These are phyloP conservation scores for Taxillus chinensis DNA, from an alignment of 164 flowering plant species.

Conservation along the genomic window DNA sequence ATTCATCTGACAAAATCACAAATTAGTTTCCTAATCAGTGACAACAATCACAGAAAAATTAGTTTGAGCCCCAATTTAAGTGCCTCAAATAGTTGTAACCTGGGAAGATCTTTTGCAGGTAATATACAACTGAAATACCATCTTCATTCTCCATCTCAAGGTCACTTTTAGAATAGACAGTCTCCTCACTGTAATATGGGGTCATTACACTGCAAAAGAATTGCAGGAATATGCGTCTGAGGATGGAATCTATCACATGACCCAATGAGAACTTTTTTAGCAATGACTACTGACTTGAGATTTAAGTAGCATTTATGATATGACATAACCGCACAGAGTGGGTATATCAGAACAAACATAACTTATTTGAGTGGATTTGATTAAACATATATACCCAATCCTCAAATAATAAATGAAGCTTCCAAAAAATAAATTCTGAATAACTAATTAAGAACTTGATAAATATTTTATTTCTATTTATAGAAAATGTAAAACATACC, in stretches of 20 bases:
- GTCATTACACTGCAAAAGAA: slow-evolving; percentile 71
- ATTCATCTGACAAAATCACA: slow-evolving; percentile 54
- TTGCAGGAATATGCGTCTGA: background rate
- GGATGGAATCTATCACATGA: too few relatives aligned
- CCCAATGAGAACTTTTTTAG: too few relatives aligned
- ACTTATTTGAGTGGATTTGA: too few relatives aligned
- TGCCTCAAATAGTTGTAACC: slow-evolving; percentile 25
- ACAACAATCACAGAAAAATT: background rate
- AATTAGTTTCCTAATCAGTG: slow-evolving; percentile 1
- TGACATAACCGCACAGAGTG: too few relatives aligned
- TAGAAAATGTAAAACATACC: slow-evolving; percentile 27
- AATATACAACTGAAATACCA: slow-evolving; percentile 80
- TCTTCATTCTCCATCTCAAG: slow-evolving; percentile 95
- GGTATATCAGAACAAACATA: too few relatives aligned
- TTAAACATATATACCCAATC: background rate
- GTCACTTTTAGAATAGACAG: slow-evolving; percentile 77
- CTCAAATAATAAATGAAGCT: background rate
- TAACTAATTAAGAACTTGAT: background rate
- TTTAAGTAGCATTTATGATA: too few relatives aligned
- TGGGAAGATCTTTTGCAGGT: slow-evolving; percentile 88
- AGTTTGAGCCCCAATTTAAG: background rate
- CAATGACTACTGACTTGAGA: too few relatives aligned
- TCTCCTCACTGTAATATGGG: slow-evolving; percentile 96
- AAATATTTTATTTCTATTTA: background rate
- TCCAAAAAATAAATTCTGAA: background rate